These are phyloP conservation scores for Podosphaera fusca DNA, from an alignment of 2,329 filamentous ascomycete species.

Conservation along the genomic window DNA sequence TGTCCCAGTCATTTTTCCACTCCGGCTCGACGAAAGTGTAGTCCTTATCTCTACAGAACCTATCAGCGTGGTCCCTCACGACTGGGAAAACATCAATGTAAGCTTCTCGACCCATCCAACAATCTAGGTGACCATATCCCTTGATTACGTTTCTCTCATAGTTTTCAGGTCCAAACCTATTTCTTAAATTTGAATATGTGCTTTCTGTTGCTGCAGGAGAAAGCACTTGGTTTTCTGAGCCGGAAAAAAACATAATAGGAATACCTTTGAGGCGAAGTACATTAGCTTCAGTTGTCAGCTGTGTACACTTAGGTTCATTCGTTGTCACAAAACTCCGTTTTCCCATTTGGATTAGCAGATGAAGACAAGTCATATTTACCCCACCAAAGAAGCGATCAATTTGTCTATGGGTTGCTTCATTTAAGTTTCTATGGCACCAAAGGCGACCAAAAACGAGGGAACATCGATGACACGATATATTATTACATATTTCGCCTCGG, in stretches of 20 bases:
- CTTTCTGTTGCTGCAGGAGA: constrained; percentile 28
- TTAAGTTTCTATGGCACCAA: constrained; percentile 43
- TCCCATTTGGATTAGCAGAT: constrained; percentile 33
- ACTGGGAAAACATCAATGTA: constrained; percentile 36
- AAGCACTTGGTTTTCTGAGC: constrained; percentile 32
- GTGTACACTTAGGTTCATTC: constrained; percentile 25
- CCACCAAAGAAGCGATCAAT: constrained; percentile 39
- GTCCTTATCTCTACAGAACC: constrained; percentile 18
- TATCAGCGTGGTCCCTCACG: constrained; percentile 29
- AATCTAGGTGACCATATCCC: constrained; percentile 36
- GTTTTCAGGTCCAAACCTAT: constrained; percentile 24
- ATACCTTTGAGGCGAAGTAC: constrained; percentile 26
- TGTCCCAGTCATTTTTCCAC: constrained; percentile 8
- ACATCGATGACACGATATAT: constrained; percentile 35
- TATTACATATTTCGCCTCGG: constrained; percentile 34
- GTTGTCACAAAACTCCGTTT: constrained; percentile 25
- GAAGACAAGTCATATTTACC: constrained; percentile 33
- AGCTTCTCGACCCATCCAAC: constrained; percentile 36
- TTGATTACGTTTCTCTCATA: constrained; percentile 30
- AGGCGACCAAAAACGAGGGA: constrained; percentile 33
- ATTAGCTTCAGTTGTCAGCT: constrained; percentile 26
- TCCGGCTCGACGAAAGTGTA: constrained; percentile 11
- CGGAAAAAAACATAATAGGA: constrained; percentile 32
- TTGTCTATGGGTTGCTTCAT: constrained; percentile 38
- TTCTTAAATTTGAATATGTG: constrained; percentile 28